Base-by-base conservation (phyloP, 1,139 yeast species). In the Geotrichum europaeum region DNA sequence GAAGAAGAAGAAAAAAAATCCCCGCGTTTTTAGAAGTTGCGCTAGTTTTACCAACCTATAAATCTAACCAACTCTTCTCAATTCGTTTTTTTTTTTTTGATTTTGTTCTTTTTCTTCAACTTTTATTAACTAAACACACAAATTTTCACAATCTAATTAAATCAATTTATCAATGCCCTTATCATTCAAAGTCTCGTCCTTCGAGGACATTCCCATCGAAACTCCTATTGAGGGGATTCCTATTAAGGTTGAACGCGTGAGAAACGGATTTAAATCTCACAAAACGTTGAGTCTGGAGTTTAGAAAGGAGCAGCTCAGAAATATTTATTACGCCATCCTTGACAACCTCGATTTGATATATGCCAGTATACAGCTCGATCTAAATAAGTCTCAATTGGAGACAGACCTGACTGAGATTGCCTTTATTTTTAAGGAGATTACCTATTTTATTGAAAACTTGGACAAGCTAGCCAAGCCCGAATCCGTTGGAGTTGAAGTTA, bases 271-370 rank as follows among this genome's bases (percentile, higher is more conserved):
- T 74, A 70, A 73, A 40, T 64, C 75, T 2, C 81, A 83, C 63
- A 82, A 81, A 67, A 76, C 86, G 5, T 81, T 79, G 60, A 78
- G 85, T 43, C 66, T 89, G 55, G 84, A 83, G 64, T 81, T 70
- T 69, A 78, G 96, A 55, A 77, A 84, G 65, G 78, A 82, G 64
- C 87, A 84, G 69, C 79, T 91, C 67, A 81, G 94, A 65, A 84
- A 84, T 69, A 70, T 91, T 45, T 89, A 84, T 73, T 86, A 80
- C 70, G 86, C 84, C 2, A 61, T 91, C 43, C 77, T 79, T 63
- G 94, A 88, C 71, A 81, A 87, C 67, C 78, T 76, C 57, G 84
- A 82, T 3, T 75, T 73, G 15, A 68, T 92, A 53, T 73, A 80
- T 55, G 81, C 78, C 1, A 92, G 96, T 0, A 74, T 91, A 65